phyloP scores from a whole-genome alignment of 2,329 filamentous ascomycete genomes.

The Whalleya microplaca region DNA sequence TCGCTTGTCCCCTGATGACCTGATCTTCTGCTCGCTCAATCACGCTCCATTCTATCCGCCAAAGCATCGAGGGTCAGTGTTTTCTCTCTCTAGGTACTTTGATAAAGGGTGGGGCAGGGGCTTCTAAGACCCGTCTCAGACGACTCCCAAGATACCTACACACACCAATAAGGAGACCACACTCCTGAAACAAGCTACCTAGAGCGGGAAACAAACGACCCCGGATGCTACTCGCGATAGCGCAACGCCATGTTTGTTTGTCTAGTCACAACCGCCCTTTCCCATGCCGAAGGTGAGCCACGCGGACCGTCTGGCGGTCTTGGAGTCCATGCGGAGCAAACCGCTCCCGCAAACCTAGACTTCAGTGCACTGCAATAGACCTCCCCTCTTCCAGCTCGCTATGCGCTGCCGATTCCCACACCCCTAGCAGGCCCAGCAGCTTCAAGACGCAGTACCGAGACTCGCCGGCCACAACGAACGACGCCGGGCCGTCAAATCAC shows the following conservation, averaged over 20 bases:
- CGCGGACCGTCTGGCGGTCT: neutral
- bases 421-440: constrained; percentile 25
- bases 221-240: no score
- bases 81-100: no score
- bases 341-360: constrained; percentile 22
- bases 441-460: constrained; percentile 23
- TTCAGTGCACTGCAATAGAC: constrained; percentile 19
- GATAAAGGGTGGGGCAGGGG: no score
- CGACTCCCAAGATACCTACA: no score
- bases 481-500: constrained; percentile 19
- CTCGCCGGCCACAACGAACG: constrained; percentile 14
- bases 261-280: constrained; percentile 15
- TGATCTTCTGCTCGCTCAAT: constrained; percentile 21
- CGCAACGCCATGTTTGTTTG: constrained; percentile 18
- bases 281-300: constrained; percentile 15
- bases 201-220: no score
- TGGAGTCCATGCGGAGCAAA: constrained; percentile 22
- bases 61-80: no score
- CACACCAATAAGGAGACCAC: no score
- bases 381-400: constrained; percentile 5
- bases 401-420: constrained; percentile 15
- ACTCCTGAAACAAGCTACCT: no score
- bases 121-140: no score
- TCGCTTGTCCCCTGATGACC: constrained; percentile 9
- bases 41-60: constrained; percentile 21